A percentile compares a stretch with the other conserved stretches of the same genome.
Conservation (phyloP, 2,329 filamentous ascomycete species). For the Leptographium flavum region DNA sequence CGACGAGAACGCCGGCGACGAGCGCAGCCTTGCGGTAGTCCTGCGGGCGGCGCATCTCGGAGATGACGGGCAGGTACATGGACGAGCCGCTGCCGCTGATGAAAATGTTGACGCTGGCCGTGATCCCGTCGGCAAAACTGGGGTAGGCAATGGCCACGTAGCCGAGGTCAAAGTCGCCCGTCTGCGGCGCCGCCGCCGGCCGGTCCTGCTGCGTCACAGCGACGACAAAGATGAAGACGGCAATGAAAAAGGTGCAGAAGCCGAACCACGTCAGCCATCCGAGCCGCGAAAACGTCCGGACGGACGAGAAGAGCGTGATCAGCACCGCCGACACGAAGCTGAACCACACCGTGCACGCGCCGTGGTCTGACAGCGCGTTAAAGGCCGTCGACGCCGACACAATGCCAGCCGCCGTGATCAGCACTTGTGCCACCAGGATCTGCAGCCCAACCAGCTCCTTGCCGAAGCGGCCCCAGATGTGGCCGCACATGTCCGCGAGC, state of each 20-base stretch:
- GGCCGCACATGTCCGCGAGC: conserved; percentile 41
- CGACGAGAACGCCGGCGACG: conserved; percentile 32
- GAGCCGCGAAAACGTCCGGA: conserved; percentile 23
- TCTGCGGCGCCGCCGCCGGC: conserved; percentile 21
- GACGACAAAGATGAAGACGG: conserved; percentile 38
- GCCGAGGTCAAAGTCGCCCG: conserved; percentile 26
- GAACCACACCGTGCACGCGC: conserved; percentile 25
- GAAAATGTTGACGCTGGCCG: conserved; percentile 40
- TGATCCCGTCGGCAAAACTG: conserved; percentile 38
- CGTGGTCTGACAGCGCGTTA: conserved; percentile 34
- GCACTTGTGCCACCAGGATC: conserved; percentile 33
- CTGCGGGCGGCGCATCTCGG: conserved; percentile 45
- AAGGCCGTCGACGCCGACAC: conserved; percentile 48
- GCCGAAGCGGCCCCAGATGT: conserved; percentile 33
- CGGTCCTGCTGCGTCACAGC: conserved; percentile 23
- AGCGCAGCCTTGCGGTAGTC: conserved; percentile 44
- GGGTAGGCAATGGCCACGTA: conserved; percentile 36
- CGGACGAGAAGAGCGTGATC: conserved; percentile 33
- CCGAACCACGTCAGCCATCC: conserved; percentile 35
- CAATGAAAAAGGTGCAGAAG: conserved; percentile 43
- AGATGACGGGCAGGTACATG: conserved; percentile 39
- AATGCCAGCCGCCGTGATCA: conserved; percentile 35
- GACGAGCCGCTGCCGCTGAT: conserved; percentile 27
- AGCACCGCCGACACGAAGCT: conserved; percentile 39
- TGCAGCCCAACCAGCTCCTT: conserved; percentile 39